A percentile compares a stretch with the other conserved stretches of the same genome.
phyloP scores from a whole-genome alignment of 176 grass and related monocot genomes.

The Eleusine indica region DNA sequence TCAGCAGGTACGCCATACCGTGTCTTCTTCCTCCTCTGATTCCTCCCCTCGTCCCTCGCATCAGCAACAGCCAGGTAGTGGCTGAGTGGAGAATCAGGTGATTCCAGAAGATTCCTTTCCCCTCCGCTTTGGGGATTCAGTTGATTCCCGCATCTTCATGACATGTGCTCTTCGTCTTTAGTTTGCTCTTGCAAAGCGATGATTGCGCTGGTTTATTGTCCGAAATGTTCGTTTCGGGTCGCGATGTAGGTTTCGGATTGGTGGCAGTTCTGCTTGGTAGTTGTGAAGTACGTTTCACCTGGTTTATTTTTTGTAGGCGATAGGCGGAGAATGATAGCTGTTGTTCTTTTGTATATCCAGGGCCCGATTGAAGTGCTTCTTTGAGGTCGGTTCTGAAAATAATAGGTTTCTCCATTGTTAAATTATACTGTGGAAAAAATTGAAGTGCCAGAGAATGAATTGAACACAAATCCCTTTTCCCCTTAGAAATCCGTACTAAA shows the following conservation, averaged over 20 bases:
- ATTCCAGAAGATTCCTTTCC: neutral
- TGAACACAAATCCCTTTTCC: too few relatives aligned
- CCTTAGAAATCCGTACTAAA: neutral
- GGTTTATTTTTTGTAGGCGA: neutral
- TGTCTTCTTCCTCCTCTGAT: neutral
- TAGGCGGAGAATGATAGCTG: neutral
- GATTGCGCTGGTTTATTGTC: neutral
- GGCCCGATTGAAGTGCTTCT: neutral
- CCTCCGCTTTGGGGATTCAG: neutral
- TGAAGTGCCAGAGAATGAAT: too few relatives aligned
- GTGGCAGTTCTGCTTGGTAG: neutral
- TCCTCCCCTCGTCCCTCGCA: neutral
- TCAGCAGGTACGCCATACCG: constrained; percentile 22
- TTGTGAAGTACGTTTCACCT: neutral
- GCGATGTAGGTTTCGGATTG: neutral
- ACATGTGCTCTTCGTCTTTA: neutral
- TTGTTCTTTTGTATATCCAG: neutral
- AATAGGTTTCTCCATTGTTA: neutral
- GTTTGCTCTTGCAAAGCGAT: neutral
- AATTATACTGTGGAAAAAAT: too few relatives aligned
- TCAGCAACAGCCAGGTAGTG: neutral
- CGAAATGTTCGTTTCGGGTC: neutral
- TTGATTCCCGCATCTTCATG: neutral
- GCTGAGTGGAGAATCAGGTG: neutral
- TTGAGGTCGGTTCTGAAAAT: neutral